Evolutionary conservation across 805 yeast genomes (phyloP), one percentile per base, ranked within the genome.

Genomic region (Nakazawaea anatomiae): DNA sequence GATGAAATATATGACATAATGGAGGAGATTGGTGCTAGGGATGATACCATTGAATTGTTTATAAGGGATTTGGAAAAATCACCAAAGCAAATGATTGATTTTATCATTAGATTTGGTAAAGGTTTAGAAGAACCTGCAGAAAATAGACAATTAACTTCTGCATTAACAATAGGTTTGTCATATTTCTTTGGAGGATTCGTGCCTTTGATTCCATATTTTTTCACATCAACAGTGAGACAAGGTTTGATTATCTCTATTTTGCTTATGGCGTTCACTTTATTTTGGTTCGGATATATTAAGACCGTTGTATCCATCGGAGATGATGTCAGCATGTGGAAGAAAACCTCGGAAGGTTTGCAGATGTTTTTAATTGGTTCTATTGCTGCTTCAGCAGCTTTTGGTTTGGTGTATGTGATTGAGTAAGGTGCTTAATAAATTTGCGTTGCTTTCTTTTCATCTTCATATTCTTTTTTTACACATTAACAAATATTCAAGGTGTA

Each of bases 321-420:
- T 28, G 90, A 83, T 54, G 80, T 87, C 58, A 76, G 88, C n/a
- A 60, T 64, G 1, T 60, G 64, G 55, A 80, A 79, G 56, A 85
- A 85, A 61, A 69, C 85, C 4, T 70, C 74, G 47, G 97, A 91
- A 67, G 98, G 97, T 42, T 52, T 85, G 18, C 95, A 89, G 69
- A 92, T 94, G 98, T 83, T 89, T 49, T 68, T 85, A n/a, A 91
- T 89, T 47, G 99, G 99, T 39, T 95, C 97, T n/a, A 72, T 87
- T 34, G 98, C 99, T 27, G 98, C 99, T 4, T 96, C 96, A 4
- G 87, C 96, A 28, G 99, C 99, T 9, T 92, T 96, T 96, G 81
- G 80, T 43, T 79, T 91, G 64, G 99, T 92, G 35, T 85, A 83
- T 64, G 66, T 85, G 56, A 82, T 92, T 54, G 96, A 84, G 25